Conservation (phyloP, 192 early-diverging fungal genomes). For the Cladochytrium replicatum region DNA sequence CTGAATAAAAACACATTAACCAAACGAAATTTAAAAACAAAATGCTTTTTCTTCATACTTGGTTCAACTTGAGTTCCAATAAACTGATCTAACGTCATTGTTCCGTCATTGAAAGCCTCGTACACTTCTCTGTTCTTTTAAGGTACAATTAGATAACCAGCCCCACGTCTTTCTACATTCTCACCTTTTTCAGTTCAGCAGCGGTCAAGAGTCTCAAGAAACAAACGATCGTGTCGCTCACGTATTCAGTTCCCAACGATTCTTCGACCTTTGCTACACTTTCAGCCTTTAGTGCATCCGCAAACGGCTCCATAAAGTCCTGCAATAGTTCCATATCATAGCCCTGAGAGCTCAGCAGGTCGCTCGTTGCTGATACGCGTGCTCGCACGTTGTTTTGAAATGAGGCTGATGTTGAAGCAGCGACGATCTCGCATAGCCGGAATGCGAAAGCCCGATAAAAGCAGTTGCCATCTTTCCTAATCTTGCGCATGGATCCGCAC, state of each 20-base stretch:
- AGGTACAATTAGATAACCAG: constrained; percentile 1
- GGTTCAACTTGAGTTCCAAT: constrained; percentile 38
- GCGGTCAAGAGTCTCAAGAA: constrained; percentile 40
- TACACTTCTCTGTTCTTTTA: constrained; percentile 38
- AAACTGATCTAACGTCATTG: constrained; percentile 32
- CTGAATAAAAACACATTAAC: constrained; percentile 1
- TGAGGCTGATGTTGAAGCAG: not conserved
- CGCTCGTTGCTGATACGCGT: constrained; percentile 6
- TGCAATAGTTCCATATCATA: constrained; percentile 37
- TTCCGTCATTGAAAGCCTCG: constrained; percentile 42
- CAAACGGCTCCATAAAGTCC: constrained; percentile 39
- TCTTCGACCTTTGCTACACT: constrained; percentile 14
- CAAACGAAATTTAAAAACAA: not conserved
- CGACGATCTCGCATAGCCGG: constrained; percentile 31
- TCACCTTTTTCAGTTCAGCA: constrained; percentile 34
- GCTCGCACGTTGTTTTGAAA: constrained; percentile 16
- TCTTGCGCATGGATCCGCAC: constrained; percentile 8
- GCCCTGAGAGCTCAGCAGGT: constrained; percentile 14
- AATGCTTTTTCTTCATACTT: constrained; percentile 13
- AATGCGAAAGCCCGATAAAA: constrained; percentile 46
- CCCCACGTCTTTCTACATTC: not conserved
- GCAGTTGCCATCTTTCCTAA: constrained; percentile 44
- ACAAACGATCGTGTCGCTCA: constrained; percentile 42
- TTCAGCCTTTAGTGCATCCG: constrained; percentile 16
- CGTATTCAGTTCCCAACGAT: constrained; percentile 27